phyloP scores from a whole-genome alignment of 768 basidiomycete species.

The Leccinum rimulosum region DNA sequence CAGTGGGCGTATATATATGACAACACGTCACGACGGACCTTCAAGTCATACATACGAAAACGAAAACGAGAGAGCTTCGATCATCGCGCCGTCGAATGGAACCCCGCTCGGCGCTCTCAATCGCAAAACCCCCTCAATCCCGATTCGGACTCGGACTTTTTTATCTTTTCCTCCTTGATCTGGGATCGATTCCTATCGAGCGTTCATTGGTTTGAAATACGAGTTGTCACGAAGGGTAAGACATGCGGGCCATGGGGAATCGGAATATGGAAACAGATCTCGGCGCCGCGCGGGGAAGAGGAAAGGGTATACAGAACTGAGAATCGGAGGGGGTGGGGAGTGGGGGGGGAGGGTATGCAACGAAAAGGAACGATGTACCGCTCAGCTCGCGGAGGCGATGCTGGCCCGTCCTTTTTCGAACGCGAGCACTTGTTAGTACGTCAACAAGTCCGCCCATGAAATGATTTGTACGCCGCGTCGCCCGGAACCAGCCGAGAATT shows the following conservation, averaged over 20 bases:
- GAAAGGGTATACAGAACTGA: background rate
- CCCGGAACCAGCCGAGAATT: background rate
- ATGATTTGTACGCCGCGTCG: background rate
- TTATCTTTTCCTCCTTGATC: background rate
- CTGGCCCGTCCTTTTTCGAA: background rate
- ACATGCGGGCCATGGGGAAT: background rate
- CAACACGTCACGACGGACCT: background rate
- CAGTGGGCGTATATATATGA: background rate
- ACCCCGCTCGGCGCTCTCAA: conserved; percentile 1
- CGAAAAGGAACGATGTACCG: background rate
- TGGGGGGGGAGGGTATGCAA: background rate
- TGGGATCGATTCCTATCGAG: background rate
- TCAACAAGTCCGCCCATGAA: background rate
- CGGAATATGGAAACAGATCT: background rate
- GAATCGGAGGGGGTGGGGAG: background rate
- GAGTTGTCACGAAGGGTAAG: background rate
- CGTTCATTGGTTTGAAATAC: background rate
- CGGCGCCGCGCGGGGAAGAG: background rate
- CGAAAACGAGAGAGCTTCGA: background rate
- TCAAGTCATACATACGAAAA: background rate
- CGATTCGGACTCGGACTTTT: background rate
- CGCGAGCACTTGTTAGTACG: background rate
- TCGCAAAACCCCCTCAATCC: conserved; percentile 13
- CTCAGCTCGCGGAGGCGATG: background rate
- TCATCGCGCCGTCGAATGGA: background rate